Evolutionary conservation across 495 filamentous ascomycete species (phyloP).

Genomic region (Bryoglossum gracile): DNA sequence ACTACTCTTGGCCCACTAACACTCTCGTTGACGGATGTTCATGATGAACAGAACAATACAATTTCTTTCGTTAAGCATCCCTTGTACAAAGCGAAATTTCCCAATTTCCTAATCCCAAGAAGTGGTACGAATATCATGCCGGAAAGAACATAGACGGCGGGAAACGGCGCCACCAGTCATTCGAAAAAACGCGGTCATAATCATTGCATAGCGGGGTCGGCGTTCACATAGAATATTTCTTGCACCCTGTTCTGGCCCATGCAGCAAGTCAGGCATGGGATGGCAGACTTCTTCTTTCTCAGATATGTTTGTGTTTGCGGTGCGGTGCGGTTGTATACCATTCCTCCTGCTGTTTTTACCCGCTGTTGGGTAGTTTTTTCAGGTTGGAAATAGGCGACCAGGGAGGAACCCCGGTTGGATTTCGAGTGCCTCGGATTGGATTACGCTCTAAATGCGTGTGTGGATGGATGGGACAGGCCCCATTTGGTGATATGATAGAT

Average conservation of each 20-base stretch:
- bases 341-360: slow-evolving; percentile 1
- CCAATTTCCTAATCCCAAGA: slow-evolving; percentile 5
- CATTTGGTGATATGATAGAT: not conserved
- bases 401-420: too few relatives aligned
- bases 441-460: slow-evolving; percentile 1
- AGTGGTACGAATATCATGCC: slow-evolving; percentile 20
- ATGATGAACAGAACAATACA: not conserved
- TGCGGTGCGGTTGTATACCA: not conserved
- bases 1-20: slow-evolving; percentile 43
- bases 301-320: not conserved
- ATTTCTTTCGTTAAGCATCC: not conserved
- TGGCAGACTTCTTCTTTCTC: not conserved
- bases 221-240: slow-evolving; percentile 3
- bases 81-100: slow-evolving; percentile 13
- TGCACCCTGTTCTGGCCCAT: not conserved
- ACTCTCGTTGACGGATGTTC: slow-evolving; percentile 39
- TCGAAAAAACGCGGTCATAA: slow-evolving; percentile 8
- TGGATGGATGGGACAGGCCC: not conserved
- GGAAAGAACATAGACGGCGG: slow-evolving; percentile 19
- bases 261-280: too few relatives aligned
- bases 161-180: slow-evolving; percentile 5
- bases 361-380: not conserved
- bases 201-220: slow-evolving; percentile 22
- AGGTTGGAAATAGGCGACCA: too few relatives aligned
- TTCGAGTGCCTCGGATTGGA: not conserved